These are phyloP conservation scores for Cafeteria roenbergensis DNA, from an alignment of 108 stramenopile species.

Conservation along the genomic window DNA sequence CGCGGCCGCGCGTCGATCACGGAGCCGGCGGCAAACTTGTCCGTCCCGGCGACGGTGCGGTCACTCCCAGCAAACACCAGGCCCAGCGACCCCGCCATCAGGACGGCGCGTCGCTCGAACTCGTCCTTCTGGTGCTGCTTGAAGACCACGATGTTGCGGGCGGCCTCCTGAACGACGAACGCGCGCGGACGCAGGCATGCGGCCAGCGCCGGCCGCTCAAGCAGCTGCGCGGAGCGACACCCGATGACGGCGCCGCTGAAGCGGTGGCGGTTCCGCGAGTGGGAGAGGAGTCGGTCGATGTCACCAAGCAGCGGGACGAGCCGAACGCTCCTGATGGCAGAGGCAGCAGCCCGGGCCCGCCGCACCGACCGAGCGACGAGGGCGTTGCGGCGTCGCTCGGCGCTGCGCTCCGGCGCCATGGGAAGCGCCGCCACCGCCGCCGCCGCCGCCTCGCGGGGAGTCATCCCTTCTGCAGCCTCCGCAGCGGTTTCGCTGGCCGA, in stretches of 20 bases:
- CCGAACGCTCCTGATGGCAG: not conserved
- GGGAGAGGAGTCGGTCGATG: constrained; percentile 3
- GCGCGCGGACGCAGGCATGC: not conserved
- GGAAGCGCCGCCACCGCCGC: not conserved
- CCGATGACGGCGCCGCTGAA: not conserved
- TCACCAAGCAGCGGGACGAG: not conserved
- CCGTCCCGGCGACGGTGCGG: not conserved
- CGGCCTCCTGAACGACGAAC: constrained; percentile 4
- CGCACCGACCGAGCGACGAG: not conserved
- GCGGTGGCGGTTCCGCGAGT: constrained; percentile 7
- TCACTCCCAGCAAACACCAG: not conserved
- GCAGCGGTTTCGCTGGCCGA: not conserved
- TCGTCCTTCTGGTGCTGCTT: not conserved
- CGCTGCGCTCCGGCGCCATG: not conserved
- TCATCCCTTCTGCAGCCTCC: not conserved
- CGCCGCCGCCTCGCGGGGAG: not conserved
- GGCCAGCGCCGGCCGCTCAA: not conserved
- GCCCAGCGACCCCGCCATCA: not conserved
- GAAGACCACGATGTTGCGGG: constrained; percentile 6
- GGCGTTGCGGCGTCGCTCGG: not conserved
- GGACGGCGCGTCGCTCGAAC: not conserved
- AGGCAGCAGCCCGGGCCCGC: too few relatives aligned
- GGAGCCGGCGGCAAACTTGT: not conserved
- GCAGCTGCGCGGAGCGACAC: not conserved
- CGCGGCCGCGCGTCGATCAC: not conserved